Percentiles rank a stretch among this genome's conserved stretches.
These are phyloP conservation scores for Pythium utonaiense DNA, from an alignment of 352 stramenopile species.

Conservation along the genomic window DNA sequence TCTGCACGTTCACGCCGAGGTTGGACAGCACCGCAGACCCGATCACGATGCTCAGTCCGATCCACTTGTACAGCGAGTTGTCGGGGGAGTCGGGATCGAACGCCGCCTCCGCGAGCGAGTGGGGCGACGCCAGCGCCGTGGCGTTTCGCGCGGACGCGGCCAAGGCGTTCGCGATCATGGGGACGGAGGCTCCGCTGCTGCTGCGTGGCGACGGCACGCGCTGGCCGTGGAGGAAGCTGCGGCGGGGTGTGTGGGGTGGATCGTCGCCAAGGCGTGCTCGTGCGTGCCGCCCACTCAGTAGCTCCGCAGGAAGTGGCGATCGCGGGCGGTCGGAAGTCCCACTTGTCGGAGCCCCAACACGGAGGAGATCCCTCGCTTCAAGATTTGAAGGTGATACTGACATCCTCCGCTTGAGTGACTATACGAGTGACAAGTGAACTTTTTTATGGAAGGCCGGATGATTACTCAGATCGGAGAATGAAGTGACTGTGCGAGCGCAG, in stretches of 20 bases:
- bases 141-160: constrained; percentile 6
- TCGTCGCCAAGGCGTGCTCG: neutral
- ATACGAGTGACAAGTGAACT: constrained; percentile 12
- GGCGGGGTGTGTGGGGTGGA: neutral
- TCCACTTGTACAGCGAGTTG: constrained; percentile 77
- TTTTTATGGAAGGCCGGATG: neutral
- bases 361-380: constrained; percentile 19
- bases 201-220: too few species aligned
- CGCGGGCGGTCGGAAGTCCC: neutral
- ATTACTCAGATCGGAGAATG: neutral
- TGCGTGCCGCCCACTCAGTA: neutral
- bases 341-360: constrained; percentile 3
- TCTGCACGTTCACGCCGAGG: constrained; percentile 83
- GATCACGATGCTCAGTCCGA: constrained; percentile 76
- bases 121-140: constrained; percentile 5
- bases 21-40: constrained; percentile 80
- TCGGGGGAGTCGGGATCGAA: constrained; percentile 31
- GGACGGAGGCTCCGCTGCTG: too few species aligned
- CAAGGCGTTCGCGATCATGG: neutral
- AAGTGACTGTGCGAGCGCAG: neutral
- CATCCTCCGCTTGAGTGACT: constrained; percentile 8
- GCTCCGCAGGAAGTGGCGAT: constrained; percentile 1
- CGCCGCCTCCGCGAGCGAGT: constrained; percentile 4
- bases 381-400: constrained; percentile 12
- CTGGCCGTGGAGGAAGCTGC: neutral